Evolutionary conservation across 1,139 yeast species (phyloP).

Genomic region (Pichia norvegensis): DNA sequence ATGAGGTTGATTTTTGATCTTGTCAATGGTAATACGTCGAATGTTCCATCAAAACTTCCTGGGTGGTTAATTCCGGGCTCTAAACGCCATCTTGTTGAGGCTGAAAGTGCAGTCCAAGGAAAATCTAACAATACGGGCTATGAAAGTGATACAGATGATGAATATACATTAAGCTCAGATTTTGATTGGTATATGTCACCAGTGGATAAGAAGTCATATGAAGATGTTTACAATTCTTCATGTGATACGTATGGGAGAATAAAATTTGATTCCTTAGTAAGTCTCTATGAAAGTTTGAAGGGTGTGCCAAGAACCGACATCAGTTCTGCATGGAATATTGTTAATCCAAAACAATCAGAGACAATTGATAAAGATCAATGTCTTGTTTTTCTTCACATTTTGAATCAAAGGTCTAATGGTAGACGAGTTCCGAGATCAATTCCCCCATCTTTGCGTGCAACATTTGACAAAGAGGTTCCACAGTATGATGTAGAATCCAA

Average conservation of each 20-base stretch:
- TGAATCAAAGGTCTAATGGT: conserved; percentile 85
- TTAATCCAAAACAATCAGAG: conserved; percentile 80
- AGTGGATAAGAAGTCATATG: conserved; percentile 69
- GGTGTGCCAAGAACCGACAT: conserved; percentile 80
- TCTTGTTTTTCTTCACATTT: conserved; percentile 77
- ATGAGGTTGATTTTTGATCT: conserved; percentile 90
- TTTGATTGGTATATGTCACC: conserved; percentile 98
- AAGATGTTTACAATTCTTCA: conserved; percentile 66
- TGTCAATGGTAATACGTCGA: conserved; percentile 63
- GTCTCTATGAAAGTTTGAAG: conserved; percentile 57
- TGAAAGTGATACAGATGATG: conserved; percentile 36
- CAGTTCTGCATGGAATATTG: conserved; percentile 91
- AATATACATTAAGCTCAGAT: conserved; percentile 50
- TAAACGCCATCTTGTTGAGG: conserved; percentile 75
- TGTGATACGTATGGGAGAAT: conserved; percentile 81
- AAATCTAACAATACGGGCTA: conserved; percentile 17
- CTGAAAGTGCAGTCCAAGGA: conserved; percentile 54
- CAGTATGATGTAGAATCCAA: conserved; percentile 58
- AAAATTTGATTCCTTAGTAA: conserved; percentile 61
- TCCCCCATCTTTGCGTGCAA: conserved; percentile 87
- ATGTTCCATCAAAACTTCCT: conserved; percentile 69
- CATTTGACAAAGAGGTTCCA: conserved; percentile 81
- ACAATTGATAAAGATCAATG: conserved; percentile 93
- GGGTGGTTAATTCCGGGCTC: conserved; percentile 89
- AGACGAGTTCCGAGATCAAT: conserved; percentile 86